Evolutionary conservation across 192 early-diverging fungal genomes (phyloP).

Genomic region (Linnemannia elongata): DNA sequence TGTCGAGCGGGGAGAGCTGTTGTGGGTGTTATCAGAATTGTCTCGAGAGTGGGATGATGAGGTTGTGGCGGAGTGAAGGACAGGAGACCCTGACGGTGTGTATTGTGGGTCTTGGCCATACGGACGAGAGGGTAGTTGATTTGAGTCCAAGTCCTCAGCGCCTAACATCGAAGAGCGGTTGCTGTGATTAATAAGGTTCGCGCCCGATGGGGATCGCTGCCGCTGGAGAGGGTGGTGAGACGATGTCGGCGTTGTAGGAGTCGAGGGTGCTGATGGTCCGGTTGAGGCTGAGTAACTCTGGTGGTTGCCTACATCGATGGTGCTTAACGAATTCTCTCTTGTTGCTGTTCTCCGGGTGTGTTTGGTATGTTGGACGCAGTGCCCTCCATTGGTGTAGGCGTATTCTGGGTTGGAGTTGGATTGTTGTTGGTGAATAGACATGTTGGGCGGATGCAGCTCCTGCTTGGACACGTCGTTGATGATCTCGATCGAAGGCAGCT

Average conservation of each 20-base stretch:
- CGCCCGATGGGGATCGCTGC: neutral
- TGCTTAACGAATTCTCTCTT: neutral
- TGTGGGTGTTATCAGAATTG: neutral
- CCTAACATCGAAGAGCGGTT: constrained; percentile 2
- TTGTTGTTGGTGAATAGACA: constrained; percentile 5
- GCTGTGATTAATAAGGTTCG: neutral
- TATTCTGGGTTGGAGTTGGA: neutral
- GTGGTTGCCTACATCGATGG: constrained; percentile 1
- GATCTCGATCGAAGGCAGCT: constrained; percentile 12
- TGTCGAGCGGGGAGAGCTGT: neutral
- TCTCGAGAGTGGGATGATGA: neutral
- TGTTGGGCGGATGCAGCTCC: constrained; percentile 2
- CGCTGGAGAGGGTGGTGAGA: neutral
- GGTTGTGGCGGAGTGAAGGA: neutral
- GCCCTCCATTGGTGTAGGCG: neutral
- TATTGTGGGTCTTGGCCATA: neutral
- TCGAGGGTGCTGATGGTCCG: neutral
- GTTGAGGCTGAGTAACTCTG: constrained; percentile 27
- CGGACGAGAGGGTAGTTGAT: constrained; percentile 10
- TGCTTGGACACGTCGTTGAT: constrained; percentile 12
- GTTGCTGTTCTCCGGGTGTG: neutral
- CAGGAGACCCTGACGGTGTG: neutral
- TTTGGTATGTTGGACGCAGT: neutral
- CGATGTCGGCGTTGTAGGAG: neutral
- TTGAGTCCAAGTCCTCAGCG: neutral